Base-by-base conservation (phyloP, 2,329 filamentous ascomycete genomes). In the Clarireedia paspali region DNA sequence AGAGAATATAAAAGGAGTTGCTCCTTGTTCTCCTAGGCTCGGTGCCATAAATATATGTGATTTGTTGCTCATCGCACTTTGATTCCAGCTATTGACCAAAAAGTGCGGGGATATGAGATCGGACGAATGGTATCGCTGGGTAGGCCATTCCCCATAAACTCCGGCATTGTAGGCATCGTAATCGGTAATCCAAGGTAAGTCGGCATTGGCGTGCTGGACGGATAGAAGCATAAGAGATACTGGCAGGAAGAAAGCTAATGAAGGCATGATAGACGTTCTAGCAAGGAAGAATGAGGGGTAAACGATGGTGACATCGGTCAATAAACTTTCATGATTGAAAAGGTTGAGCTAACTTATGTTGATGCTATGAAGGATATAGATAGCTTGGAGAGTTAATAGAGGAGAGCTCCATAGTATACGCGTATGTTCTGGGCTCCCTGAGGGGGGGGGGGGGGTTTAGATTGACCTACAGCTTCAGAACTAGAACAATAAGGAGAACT, bases 21-120 rank as follows among this genome's bases (percentile, higher is more conserved):
- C 45, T 5, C 23, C 50, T 27, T 53, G 40, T 39, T 30, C 50
- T 1, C 36, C 50, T 20, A 47, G 14, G 2, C 27, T 47, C 17
- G 50, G 50, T n/a, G 50, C 34, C 42, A 53, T 53, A n/a, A 53
- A 53, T n/a, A 53, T 53, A 30, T 53, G 42, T 10, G 50, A 53
- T 36, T 23, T 10, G 5, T 53, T 53, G 50, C 50, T 53, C 15
- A 39, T 47, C 12, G 42, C 50, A 36, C 50, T 47, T 23, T 46
- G 6, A 12, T 47, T 53, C 42, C 50, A 53, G 39, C 17, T 53
- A 5, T 53, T 53, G 50, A 53, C 42, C 5, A 53, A 30, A 38
- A 53, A 53, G 7, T 38, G 50, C 6, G 42, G 50, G 20, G 50
- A 53, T 39, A 38, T 46, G 9, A 47, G 6, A 53, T 47, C 30